A percentile compares a stretch with the other conserved stretches of the same genome.
Conservation (phyloP, 495 filamentous ascomycete species). For the Penicillium paxilli region DNA sequence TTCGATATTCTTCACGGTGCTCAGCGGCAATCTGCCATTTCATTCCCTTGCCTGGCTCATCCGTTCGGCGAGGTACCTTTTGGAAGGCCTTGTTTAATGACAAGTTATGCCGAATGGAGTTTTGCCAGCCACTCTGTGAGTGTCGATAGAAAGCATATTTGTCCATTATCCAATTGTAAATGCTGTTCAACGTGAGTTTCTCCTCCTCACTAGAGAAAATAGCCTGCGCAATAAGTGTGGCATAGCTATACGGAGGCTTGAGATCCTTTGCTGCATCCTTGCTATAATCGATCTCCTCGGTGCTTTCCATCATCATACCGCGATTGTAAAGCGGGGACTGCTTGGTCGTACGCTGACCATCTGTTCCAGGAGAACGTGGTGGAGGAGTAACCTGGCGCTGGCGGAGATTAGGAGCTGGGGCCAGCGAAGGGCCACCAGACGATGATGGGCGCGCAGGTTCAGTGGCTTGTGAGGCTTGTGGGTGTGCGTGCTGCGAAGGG, state of each 20-base stretch:
- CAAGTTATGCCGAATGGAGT: constrained; percentile 94
- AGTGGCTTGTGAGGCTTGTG: constrained; percentile 30
- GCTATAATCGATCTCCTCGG: constrained; percentile 82
- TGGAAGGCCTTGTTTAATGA: constrained; percentile 91
- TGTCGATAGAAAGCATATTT: constrained; percentile 89
- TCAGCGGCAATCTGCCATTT: constrained; percentile 91
- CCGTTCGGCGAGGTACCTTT: constrained; percentile 85
- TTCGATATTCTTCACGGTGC: constrained; percentile 72
- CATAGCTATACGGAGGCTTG: constrained; percentile 94
- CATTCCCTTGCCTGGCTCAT: constrained; percentile 98
- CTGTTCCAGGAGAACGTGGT: constrained; percentile 48
- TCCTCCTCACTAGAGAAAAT: constrained; percentile 82
- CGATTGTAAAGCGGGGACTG: constrained; percentile 61
- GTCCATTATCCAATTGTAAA: constrained; percentile 87
- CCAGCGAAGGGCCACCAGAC: constrained; percentile 55
- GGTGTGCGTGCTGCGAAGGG: constrained; percentile 41
- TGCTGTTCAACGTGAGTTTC: constrained; percentile 82
- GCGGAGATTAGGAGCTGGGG: constrained; percentile 69
- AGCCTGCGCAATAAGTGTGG: constrained; percentile 94
- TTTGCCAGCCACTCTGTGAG: constrained; percentile 90
- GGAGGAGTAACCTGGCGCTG: constrained; percentile 69
- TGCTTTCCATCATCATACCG: constrained; percentile 71
- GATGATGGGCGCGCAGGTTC: constrained; percentile 26
- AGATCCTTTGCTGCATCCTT: constrained; percentile 79
- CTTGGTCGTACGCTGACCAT: constrained; percentile 51